Conservation (phyloP, 176 grass and related monocot species). For the Ensete ventricosum region DNA sequence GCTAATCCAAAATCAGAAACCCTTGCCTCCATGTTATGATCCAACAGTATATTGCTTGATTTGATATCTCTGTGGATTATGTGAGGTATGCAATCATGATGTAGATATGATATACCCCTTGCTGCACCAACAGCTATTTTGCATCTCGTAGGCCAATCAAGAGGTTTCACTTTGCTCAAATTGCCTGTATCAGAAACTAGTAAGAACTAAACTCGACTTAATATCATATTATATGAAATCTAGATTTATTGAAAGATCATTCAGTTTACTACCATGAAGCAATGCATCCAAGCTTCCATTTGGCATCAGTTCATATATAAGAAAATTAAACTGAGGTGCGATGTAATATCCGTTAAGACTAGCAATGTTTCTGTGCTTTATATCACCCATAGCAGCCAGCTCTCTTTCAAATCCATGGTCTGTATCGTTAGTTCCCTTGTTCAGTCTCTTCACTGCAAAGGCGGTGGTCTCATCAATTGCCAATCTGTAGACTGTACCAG, state of each 20-base stretch:
- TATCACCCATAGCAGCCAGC: constrained; percentile 73
- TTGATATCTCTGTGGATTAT: constrained; percentile 90
- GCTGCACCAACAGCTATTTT: constrained; percentile 59
- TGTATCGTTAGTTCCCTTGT: constrained; percentile 45
- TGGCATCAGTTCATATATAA: constrained; percentile 86
- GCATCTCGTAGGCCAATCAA: constrained; percentile 43
- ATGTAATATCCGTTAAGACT: constrained; percentile 64
- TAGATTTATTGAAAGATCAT: neutral
- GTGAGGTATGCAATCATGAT: constrained; percentile 72
- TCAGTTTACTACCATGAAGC: constrained; percentile 32
- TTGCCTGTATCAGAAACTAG: constrained; percentile 17
- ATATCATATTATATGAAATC: neutral
- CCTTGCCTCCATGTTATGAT: constrained; percentile 67
- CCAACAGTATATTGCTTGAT: constrained; percentile 80
- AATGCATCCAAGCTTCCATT: constrained; percentile 70
- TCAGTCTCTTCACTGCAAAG: constrained; percentile 69
- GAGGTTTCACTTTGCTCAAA: constrained; percentile 23
- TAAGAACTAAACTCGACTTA: neutral
- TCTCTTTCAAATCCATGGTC: constrained; percentile 71
- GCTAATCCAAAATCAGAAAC: constrained; percentile 83
- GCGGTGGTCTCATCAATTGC: constrained; percentile 24
- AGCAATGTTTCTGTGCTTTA: constrained; percentile 80
- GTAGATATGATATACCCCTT: constrained; percentile 61
- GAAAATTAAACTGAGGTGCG: constrained; percentile 60
- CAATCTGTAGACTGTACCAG: constrained; percentile 63